phyloP scores from a whole-genome alignment of 768 basidiomycete genomes.

The Solioccasus polychromus region DNA sequence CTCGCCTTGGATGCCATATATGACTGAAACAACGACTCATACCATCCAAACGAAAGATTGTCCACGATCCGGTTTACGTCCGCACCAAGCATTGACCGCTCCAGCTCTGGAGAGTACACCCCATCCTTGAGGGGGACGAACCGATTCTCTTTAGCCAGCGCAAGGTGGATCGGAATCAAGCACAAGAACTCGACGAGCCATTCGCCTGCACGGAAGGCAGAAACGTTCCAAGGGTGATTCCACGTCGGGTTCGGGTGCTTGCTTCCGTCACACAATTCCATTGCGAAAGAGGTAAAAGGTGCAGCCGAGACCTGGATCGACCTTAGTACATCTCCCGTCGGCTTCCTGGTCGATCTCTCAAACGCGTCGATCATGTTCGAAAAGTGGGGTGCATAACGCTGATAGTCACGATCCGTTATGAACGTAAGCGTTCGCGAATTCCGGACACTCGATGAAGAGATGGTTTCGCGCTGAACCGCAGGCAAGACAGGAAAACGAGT shows the following conservation, averaged over 20 bases:
- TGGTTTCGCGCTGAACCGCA: conserved; percentile 46
- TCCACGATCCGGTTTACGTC: conserved; percentile 58
- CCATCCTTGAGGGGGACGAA: conserved; percentile 63
- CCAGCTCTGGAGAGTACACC: conserved; percentile 46
- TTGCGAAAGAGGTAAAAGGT: conserved; percentile 26
- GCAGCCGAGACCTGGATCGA: conserved; percentile 35
- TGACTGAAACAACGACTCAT: conserved; percentile 60
- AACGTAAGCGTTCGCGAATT: conserved; percentile 39
- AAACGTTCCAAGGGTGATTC: conserved; percentile 28
- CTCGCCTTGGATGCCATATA: conserved; percentile 56
- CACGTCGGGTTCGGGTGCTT: background rate
- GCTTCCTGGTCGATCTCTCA: conserved; percentile 50
- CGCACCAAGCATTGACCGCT: conserved; percentile 54
- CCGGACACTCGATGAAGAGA: conserved; percentile 34
- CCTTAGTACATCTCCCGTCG: conserved; percentile 43
- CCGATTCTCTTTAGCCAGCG: conserved; percentile 55
- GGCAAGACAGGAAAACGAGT: conserved; percentile 57
- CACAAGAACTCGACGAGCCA: conserved; percentile 63
- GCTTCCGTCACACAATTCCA: conserved; percentile 5
- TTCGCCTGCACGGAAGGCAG: conserved; percentile 49
- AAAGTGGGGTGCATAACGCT: conserved; percentile 43
- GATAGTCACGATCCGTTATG: conserved; percentile 37
- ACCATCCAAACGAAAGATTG: conserved; percentile 58
- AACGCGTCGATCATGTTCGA: conserved; percentile 43
- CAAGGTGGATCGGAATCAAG: conserved; percentile 63